phyloP scores from a whole-genome alignment of 2,329 filamentous ascomycete genomes.

The Curvularia hawaiiensis region DNA sequence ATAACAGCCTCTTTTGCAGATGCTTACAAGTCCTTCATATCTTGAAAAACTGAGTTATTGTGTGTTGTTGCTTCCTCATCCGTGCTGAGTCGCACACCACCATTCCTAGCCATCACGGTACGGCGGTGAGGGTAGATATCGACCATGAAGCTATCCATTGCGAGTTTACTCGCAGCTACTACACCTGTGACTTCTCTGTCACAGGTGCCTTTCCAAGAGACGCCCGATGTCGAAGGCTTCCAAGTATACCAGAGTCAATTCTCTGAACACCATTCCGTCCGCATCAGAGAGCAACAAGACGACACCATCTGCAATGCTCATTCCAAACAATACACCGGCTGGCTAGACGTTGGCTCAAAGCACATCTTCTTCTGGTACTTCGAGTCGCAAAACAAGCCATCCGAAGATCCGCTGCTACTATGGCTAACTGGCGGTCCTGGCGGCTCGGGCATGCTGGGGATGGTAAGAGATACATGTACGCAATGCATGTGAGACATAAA shows the following conservation, averaged over 20 bases:
- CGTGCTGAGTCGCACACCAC: neutral
- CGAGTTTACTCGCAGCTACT: conserved; percentile 15
- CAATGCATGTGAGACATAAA: too few species aligned
- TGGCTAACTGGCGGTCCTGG: conserved; percentile 52
- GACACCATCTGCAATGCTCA: conserved; percentile 41
- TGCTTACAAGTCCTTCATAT: neutral
- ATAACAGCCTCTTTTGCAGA: neutral
- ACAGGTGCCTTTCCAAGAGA: conserved; percentile 39
- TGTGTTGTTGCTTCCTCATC: neutral
- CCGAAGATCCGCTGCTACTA: conserved; percentile 46
- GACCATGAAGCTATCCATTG: conserved; percentile 25
- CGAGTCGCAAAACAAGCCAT: conserved; percentile 46
- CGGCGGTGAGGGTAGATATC: neutral
- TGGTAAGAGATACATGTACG: too few species aligned
- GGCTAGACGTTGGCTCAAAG: conserved; percentile 47
- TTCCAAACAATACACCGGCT: conserved; percentile 45
- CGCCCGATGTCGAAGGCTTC: conserved; percentile 35
- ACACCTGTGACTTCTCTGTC: conserved; percentile 21
- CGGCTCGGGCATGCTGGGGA: conserved; percentile 3
- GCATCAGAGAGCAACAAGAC: conserved; percentile 43
- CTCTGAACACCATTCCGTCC: conserved; percentile 41
- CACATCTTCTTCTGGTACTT: conserved; percentile 57
- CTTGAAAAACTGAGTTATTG: neutral
- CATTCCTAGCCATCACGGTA: conserved; percentile 6
- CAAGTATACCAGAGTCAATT: conserved; percentile 40